A percentile compares a stretch with the other conserved stretches of the same genome.
phyloP scores from a whole-genome alignment of 495 filamentous ascomycete genomes.

The Astrothelium subdiscretum region DNA sequence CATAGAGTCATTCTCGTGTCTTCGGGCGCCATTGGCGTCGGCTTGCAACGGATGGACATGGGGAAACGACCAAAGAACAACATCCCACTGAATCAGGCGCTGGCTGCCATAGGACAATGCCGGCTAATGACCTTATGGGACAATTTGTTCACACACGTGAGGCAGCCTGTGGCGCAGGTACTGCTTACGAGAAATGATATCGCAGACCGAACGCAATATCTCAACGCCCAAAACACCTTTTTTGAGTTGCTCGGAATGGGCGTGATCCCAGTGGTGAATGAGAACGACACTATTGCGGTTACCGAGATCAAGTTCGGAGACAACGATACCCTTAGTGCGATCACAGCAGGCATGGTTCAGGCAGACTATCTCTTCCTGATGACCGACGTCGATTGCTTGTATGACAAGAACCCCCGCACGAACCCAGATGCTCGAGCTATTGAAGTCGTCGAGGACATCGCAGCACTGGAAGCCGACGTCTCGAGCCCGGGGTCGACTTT shows the following conservation, averaged over 20 bases:
- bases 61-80: slow-evolving; percentile 72
- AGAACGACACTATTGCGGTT: slow-evolving; percentile 94
- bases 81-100: slow-evolving; percentile 76
- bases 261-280: slow-evolving; percentile 95
- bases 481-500: slow-evolving; percentile 78
- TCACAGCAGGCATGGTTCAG: slow-evolving; percentile 94
- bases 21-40: slow-evolving; percentile 91
- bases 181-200: slow-evolving; percentile 94
- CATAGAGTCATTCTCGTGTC: slow-evolving; percentile 92
- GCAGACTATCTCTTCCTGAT: slow-evolving; percentile 96
- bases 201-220: slow-evolving; percentile 89
- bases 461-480: slow-evolving; percentile 75
- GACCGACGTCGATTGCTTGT: slow-evolving; percentile 97
- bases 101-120: slow-evolving; percentile 94
- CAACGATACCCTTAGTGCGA: slow-evolving; percentile 93
- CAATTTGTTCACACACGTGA: slow-evolving; percentile 72
- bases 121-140: slow-evolving; percentile 94
- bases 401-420: slow-evolving; percentile 84
- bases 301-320: slow-evolving; percentile 99
- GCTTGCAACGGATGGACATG: slow-evolving; percentile 77
- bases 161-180: slow-evolving; percentile 87
- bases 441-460: slow-evolving; percentile 84
- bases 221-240: slow-evolving; percentile 92
- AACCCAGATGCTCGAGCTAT: slow-evolving; percentile 79
- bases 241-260: slow-evolving; percentile 84